Conservation (phyloP, 441 rosid species). For the Jatropha podagrica region DNA sequence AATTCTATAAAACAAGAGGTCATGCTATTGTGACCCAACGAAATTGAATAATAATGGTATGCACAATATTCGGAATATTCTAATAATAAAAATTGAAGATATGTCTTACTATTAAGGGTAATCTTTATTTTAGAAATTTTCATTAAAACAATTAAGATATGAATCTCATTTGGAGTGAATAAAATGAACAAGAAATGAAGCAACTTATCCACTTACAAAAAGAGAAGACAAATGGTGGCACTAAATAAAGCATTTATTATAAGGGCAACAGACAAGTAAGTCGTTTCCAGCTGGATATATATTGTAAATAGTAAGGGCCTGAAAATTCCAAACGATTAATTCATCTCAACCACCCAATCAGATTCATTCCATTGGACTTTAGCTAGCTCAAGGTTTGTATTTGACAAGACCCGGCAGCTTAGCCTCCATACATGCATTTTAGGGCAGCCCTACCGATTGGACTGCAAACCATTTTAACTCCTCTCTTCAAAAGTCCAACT, state of each 20-base stretch:
- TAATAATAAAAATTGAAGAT: no score
- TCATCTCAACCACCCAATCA: conserved; percentile 24
- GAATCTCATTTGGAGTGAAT: no score
- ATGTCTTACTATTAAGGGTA: no score
- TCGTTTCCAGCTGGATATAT: conserved; percentile 20
- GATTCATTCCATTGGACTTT: conserved; percentile 1
- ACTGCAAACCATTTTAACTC: background rate
- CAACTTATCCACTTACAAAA: no score
- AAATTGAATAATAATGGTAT: no score
- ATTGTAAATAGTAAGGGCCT: background rate
- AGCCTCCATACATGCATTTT: background rate
- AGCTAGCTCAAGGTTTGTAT: background rate
- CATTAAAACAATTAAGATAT: no score
- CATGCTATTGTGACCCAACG: no score
- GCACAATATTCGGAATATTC: no score
- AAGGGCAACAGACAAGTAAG: background rate
- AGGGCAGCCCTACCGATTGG: conserved; percentile 4
- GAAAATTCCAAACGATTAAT: background rate
- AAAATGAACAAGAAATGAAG: no score
- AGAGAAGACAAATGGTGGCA: background rate
- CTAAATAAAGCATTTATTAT: background rate
- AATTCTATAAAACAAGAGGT: no score
- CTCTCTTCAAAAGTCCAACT: no score
- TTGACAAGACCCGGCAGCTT: background rate
- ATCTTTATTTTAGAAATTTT: no score